Evolutionary conservation across 2,329 filamentous ascomycete species (phyloP), one percentile per base, ranked within the genome.

Genomic region (Rosellinia necatrix): DNA sequence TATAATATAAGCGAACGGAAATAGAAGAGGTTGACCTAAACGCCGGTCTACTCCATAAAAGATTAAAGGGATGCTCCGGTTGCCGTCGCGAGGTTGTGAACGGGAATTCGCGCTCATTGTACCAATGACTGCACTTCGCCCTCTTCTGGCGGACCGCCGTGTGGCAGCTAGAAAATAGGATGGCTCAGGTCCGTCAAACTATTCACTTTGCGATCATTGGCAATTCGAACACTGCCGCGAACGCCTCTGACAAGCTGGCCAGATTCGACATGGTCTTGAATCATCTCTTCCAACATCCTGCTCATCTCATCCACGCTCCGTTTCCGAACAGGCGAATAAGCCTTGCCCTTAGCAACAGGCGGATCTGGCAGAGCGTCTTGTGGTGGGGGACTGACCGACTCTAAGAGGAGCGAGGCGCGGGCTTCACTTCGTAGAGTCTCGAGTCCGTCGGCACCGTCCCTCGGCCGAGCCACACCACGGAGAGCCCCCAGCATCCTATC

Each of bases 221-320:
- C 78, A 30, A 89, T 70, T 44, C 85, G 82, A 47, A 91, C 81
- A 67, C 86, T 91, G 35, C 87, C 89, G 58, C 87, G 79, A 48
- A 76, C 76, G 49, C 86, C 81, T 66, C 89, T 85, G 25, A 90
- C 79, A 19, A 91, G 75, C 51, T 90, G 85, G 19, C 89, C 90
- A 49, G 80, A 85, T 65, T 94, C 90, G 49, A 96, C 89, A 55
- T 89, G 86, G 68, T 93, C 90, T 69, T 92, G 89, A 57, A 97
- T 94, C 93, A 97, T 97, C 74, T 96, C 91, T 67, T 97, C 93
- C 22, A 97, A 82, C 77, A 97, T 92, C 66, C 87, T 85, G 64
- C 90, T 96, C 86, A 97, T 92, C 73, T 96, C 92, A 65, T 96
- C 92, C 29, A 94, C 89, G 63, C 89, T 91, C 76, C 82, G 81